Base-by-base conservation (phyloP, 805 yeast species). In the Myxozyma neglecta region DNA sequence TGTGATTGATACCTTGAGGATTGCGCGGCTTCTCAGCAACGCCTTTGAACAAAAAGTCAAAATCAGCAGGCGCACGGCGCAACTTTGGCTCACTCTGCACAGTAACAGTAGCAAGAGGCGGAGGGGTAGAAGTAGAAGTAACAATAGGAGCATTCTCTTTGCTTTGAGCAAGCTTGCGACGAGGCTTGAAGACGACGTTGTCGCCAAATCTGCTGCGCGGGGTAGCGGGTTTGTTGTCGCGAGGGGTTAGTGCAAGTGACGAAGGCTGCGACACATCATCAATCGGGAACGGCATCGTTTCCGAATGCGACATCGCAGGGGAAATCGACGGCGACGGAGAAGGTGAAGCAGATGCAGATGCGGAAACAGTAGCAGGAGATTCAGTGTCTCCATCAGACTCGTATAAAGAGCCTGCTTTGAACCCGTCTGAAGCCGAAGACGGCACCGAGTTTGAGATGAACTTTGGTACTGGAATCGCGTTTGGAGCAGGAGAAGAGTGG, bases 401-500 rank as follows among this genome's bases (percentile, higher is more conserved):
- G 16, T 35, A 16, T 6, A 54, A 24, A 16, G 49, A n/a, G 10
- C 46, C 54, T 16, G 46, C 34, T 9, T 35, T 42, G 20, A 53
- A 47, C n/a, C 32, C 49, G n/a, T 14, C 50, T 6, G 36, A 35
- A 3, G 61, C n/a, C 37, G 52, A 48, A 36, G 34, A 56, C 36
- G 66, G 60, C 13, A 56, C 61, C n/a, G 64, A 60, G 36, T 37
- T 51, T 8, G 66, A 60, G 20, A 64, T 37, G 52, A 69, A 69
- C 45, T 56, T 58, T 7, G 71, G 71, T 32, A 66, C 59, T n/a
- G 71, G 71, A 14, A 69, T 53, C 29, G 69, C 56, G 36, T 64
- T 61, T 7, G 71, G 66, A 39, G 71, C 71, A 11, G 71, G 71
- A 32, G 71, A 69, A 5, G 69, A 55, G 37, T 66, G 68, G 37